phyloP scores from a whole-genome alignment of 2,329 filamentous ascomycete genomes.

The Colletotrichum australisinense region DNA sequence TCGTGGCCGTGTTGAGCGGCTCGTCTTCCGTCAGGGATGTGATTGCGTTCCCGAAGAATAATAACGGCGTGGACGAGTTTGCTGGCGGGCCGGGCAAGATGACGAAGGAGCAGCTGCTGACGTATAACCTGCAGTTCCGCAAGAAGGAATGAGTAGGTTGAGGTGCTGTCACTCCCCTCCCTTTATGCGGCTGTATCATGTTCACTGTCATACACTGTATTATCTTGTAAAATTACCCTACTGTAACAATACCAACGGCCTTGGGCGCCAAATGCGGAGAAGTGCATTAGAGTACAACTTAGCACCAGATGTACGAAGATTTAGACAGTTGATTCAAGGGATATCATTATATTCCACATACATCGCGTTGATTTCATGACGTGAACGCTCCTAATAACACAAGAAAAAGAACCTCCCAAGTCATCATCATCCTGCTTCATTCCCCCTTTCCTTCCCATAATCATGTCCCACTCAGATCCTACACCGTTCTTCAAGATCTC shows the following conservation, averaged over 20 bases:
- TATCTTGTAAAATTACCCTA: neutral
- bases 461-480: neutral
- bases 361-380: neutral
- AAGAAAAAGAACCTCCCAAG: neutral
- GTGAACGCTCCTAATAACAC: slow-evolving; percentile 20
- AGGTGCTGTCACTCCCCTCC: neutral
- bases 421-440: neutral
- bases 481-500: slow-evolving; percentile 36
- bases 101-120: slow-evolving; percentile 64
- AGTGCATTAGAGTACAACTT: too few relatives aligned
- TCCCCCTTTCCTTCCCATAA: neutral
- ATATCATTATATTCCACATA: neutral
- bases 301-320: too few relatives aligned
- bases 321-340: too few relatives aligned
- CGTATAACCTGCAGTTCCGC: slow-evolving; percentile 56
- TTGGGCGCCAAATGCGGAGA: too few relatives aligned
- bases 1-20: slow-evolving; percentile 83
- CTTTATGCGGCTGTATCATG: neutral
- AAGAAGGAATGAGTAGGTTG: neutral
- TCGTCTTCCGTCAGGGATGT: slow-evolving; percentile 87
- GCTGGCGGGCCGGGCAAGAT: slow-evolving; percentile 81
- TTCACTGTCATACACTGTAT: neutral
- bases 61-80: slow-evolving; percentile 87
- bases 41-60: slow-evolving; percentile 96
- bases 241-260: neutral